Evolutionary conservation across 192 early-diverging fungal species (phyloP).

Genomic region (Oehlia diaphana): DNA sequence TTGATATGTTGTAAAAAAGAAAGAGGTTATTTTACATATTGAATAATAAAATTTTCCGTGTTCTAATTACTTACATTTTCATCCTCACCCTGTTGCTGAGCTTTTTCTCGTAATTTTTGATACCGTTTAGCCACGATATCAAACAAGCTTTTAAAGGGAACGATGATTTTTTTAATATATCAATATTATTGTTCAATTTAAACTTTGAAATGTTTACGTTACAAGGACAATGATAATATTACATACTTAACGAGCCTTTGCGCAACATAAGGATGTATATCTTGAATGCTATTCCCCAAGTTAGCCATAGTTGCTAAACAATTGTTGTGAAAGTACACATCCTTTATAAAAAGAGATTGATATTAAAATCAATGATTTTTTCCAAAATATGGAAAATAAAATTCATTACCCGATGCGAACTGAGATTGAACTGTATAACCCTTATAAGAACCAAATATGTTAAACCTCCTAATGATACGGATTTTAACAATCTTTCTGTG

Average conservation of each 20-base stretch:
- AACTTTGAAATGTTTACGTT: neutral
- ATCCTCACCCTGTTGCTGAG: constrained; percentile 34
- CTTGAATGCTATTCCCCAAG: constrained; percentile 56
- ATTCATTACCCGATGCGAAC: constrained; percentile 59
- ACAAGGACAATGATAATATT: neutral
- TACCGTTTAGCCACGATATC: constrained; percentile 67
- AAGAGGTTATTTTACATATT: neutral
- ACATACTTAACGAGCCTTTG: constrained; percentile 65
- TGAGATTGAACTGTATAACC: constrained; percentile 65
- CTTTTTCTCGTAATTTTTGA: constrained; percentile 52
- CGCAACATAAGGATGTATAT: constrained; percentile 68
- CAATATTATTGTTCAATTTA: neutral
- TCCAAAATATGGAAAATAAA: neutral
- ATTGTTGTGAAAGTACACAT: constrained; percentile 67
- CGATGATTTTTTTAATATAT: neutral
- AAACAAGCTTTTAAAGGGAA: constrained; percentile 51
- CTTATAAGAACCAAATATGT: constrained; percentile 64
- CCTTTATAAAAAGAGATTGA: constrained; percentile 39
- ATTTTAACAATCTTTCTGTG: constrained; percentile 66
- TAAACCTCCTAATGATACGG: constrained; percentile 68
- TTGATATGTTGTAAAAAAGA: neutral
- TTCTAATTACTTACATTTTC: constrained; percentile 36
- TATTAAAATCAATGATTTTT: neutral
- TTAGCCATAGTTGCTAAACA: constrained; percentile 67
- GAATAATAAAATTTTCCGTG: neutral